Evolutionary conservation across 179 eudicot genomes (phyloP), one percentile per base, ranked within the genome.

Genomic region (Gypsophila paniculata): DNA sequence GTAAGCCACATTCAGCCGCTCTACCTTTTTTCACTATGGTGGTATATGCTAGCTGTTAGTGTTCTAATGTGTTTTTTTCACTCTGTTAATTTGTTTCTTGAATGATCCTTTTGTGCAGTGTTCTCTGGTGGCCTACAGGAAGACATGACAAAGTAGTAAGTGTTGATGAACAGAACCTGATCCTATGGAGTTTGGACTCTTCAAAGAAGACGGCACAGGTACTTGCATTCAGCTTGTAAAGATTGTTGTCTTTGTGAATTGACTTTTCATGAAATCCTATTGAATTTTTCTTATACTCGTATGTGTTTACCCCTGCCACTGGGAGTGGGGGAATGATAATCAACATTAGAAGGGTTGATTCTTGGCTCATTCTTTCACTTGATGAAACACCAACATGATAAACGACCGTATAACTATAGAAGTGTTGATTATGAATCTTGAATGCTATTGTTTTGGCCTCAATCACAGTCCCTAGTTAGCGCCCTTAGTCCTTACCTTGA

Each of bases 101-200:
- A 42, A 44, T 70, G 29, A 38, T 52, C 67, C 23, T 75, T 23
- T 67, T 12, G 38, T 75, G 75, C 88, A 93, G 99, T 77, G 88
- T 88, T 61, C 87, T 94, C 10, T 94, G 99, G 99, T 94, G 99
- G 92, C 96, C 99, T 63, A 81, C 91, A 25, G 99, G 96, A 78
- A 91, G 87, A 72, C 85, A 88, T 80, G 99, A 94, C 75, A 94
- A 91, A 80, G 70, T 94, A 76, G 82, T 94, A 63, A 88, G 94
- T 74, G 80, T 94, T 72, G 99, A 91, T 80, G 97, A 94, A 78
- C 94, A 94, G 79, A 94, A 92, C 80, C 82, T 94, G 75, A 73
- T 82, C 67, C 73, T 94, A 44, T 94, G 99, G 99, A 87, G 89
- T 82, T 82, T 94, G 71, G 99, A 94, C 84, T 86, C 97, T 71